Evolutionary conservation across 768 basidiomycete genomes (phyloP), one percentile per base, ranked within the genome.

Genomic region (Pleurotus eryngii): DNA sequence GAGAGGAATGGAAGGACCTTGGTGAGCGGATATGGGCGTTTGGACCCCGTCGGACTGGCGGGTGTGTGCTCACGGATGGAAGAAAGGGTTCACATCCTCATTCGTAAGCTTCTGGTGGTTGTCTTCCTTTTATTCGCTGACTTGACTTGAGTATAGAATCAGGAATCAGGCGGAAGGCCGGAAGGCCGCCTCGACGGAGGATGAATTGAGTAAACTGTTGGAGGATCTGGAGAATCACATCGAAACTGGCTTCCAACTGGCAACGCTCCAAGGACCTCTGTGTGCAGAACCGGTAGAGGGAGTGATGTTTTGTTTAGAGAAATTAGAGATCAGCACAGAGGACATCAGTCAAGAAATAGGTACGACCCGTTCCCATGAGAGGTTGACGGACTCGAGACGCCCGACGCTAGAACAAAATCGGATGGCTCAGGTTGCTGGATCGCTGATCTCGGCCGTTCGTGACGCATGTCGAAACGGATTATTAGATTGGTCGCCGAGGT

Each of bases 221-320:
- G 70, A 71, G 18, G 74, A 93, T 60, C 91, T 98, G 60, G 88
- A 95, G 62, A 84, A 84, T 55, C 80, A 89, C 61, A 78, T 98
- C 27, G 95, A 98, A 68, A 89, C 88, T 3, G 96, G 95, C 1
- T 99, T 99, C 72, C 95, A 97, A 72, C 81, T 98, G 47, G 95
- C 94, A 0, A 89, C 89, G 1, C 89, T 94, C 68, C 93, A 95
- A 71, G 97, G 97, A 0, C 96, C 97, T 11, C 72, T 99, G 17
- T 98, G 97, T 63, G 89, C 88, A 5, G 97, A 99, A 69, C 97
- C 97, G 1, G 85, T 98, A 6, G 89, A 95, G 62, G 96, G 96
- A 0, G 75, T 99, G 75, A 92, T 87, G 0, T 98, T 89, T 73
- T 91, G 96, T 59, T 81, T 98, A 1, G 95, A 98, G 67, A 76